Evolutionary conservation across 306 rosid genomes (phyloP).

Genomic region (Rosa multiflora): DNA sequence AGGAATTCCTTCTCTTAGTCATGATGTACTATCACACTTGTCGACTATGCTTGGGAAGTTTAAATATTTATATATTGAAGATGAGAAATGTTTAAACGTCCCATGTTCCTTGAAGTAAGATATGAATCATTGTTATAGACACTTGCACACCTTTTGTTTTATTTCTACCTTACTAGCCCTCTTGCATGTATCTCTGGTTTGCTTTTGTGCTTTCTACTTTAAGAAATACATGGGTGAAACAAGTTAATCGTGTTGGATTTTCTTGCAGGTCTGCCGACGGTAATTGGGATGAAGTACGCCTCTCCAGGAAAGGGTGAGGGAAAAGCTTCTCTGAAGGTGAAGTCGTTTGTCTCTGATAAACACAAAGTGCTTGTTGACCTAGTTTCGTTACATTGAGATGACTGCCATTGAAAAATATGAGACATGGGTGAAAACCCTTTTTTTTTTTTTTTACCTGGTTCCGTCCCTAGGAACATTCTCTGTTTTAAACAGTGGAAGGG

Average conservation of each 20-base stretch:
- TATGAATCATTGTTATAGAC: neutral
- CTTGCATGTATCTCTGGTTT: neutral
- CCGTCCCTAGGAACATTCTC: neutral
- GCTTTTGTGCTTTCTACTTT: neutral
- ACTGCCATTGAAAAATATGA: neutral
- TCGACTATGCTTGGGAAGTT: neutral
- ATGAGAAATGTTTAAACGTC: neutral
- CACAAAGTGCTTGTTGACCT: constrained; percentile 64
- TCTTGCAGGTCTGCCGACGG: constrained; percentile 69
- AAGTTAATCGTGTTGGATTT: neutral
- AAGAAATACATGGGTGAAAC: constrained; percentile 3
- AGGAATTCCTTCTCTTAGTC: neutral
- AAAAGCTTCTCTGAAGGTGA: constrained; percentile 54
- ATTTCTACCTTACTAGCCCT: neutral
- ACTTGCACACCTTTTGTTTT: neutral
- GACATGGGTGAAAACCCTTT: neutral
- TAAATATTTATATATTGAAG: neutral
- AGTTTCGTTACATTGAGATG: constrained; percentile 56
- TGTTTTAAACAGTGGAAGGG: neutral
- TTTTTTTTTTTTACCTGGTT: neutral
- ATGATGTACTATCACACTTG: neutral
- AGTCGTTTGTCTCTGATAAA: constrained; percentile 54
- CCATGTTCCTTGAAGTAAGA: neutral
- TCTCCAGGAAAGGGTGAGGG: constrained; percentile 61
- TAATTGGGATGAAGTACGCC: constrained; percentile 73